phyloP scores from a whole-genome alignment of 1,284 basidiomycete genomes.

The Pseudozyma hubeiensis region DNA sequence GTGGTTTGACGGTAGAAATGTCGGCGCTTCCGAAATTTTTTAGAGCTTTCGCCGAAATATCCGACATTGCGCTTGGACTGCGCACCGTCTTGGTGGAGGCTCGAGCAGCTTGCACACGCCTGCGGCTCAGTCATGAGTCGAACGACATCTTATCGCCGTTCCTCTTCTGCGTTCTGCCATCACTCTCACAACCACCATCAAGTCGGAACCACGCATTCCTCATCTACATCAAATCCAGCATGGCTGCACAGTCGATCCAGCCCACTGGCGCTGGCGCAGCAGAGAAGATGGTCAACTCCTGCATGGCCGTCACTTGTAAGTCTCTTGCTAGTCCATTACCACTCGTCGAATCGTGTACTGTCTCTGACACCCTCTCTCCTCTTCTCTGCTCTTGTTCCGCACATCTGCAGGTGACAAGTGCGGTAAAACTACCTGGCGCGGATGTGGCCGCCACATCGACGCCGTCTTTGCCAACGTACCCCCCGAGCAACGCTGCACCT shows the following conservation, averaged over 20 bases:
- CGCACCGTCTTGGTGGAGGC: neutral
- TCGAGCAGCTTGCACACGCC: too few relatives aligned
- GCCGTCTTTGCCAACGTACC: conserved; percentile 43
- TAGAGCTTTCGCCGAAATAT: too few relatives aligned
- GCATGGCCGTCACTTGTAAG: conserved; percentile 51
- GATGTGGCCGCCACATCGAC: conserved; percentile 53
- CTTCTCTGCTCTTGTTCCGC: neutral
- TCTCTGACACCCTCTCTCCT: neutral
- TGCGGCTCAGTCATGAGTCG: conserved; percentile 1
- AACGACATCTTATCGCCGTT: conserved; percentile 4
- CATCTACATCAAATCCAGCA: conserved; percentile 2
- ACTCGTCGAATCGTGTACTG: neutral
- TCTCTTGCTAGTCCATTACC: neutral
- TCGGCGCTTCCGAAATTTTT: too few relatives aligned
- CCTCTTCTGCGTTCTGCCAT: conserved; percentile 1
- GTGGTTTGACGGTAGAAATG: too few relatives aligned
- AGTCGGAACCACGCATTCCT: neutral
- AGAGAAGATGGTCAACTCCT: conserved; percentile 36
- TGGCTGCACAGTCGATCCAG: conserved; percentile 13
- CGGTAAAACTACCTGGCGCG: conserved; percentile 57
- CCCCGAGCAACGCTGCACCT: conserved; percentile 44
- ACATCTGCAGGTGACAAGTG: conserved; percentile 47
- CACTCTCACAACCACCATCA: neutral
- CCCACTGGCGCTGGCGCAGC: neutral
- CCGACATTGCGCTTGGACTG: too few relatives aligned